Evolutionary conservation across 1,284 basidiomycete species (phyloP).

Genomic region (Fomitopsis schrenkii): DNA sequence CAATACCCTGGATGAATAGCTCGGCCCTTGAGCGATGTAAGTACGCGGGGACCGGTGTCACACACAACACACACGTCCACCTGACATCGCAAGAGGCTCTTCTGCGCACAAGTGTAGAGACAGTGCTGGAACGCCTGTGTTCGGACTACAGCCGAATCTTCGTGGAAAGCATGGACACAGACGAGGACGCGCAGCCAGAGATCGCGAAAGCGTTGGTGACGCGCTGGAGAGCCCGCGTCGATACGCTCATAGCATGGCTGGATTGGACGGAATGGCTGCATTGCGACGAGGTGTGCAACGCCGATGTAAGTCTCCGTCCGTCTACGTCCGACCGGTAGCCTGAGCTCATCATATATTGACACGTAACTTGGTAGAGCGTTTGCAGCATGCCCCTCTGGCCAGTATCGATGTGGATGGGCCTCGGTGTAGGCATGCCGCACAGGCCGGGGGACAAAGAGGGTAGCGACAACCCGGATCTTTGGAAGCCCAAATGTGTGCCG

Average conservation of each 20-base stretch:
- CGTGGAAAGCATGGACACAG: conserved; percentile 9
- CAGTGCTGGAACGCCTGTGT: conserved; percentile 4
- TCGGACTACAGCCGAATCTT: conserved; percentile 5
- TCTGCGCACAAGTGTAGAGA: conserved; percentile 5
- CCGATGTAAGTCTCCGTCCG: background rate
- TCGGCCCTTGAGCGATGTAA: conserved; percentile 5
- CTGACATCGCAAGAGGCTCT: conserved; percentile 6
- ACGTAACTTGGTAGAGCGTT: background rate
- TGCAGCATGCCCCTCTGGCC: conserved; percentile 8
- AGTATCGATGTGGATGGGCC: background rate
- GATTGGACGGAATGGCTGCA: conserved; percentile 9
- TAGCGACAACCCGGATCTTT: background rate
- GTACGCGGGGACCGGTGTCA: conserved; percentile 6
- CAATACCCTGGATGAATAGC: background rate
- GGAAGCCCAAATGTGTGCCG: conserved; percentile 4
- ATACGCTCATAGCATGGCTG: conserved; percentile 7
- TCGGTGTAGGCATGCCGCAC: background rate
- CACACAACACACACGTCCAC: background rate
- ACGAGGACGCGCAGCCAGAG: background rate
- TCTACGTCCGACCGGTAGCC: too few species aligned
- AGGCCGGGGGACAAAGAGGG: background rate
- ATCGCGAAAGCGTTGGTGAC: background rate
- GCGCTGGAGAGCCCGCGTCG: conserved; percentile 3
- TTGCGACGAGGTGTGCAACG: conserved; percentile 6
- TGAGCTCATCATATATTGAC: background rate